Percentiles rank a stretch among this genome's conserved stretches.
phyloP scores from a whole-genome alignment of 139 green algal species.

The Prasinococcaceae sp. region DNA sequence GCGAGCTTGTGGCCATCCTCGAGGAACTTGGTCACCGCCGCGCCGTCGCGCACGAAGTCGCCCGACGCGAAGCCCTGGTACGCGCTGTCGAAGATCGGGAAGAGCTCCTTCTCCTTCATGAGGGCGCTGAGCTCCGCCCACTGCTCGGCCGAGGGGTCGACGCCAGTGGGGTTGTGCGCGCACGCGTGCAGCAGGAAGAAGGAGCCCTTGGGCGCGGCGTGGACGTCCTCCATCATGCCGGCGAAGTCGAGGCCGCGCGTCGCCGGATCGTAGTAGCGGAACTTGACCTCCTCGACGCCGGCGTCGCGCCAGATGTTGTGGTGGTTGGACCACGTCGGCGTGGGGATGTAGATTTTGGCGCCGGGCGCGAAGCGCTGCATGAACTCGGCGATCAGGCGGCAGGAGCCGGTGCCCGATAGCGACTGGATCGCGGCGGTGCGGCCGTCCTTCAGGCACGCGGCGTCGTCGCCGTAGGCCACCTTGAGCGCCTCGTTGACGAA shows the following conservation, averaged over 20 bases:
- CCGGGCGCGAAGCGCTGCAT: conserved; percentile 11
- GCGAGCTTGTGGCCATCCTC: conserved; percentile 22
- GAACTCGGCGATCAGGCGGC: conserved; percentile 76
- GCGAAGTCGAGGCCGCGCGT: conserved; percentile 71
- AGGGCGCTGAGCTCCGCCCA: conserved; percentile 49
- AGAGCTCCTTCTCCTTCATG: conserved; percentile 53
- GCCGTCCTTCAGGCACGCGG: conserved; percentile 7
- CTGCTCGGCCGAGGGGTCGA: conserved; percentile 75
- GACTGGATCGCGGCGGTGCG: conserved; percentile 61
- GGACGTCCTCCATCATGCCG: conserved; percentile 53
- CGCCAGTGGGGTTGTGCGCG: conserved; percentile 84
- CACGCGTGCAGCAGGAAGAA: conserved; percentile 82
- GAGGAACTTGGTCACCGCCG: conserved; percentile 60
- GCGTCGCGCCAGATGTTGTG: conserved; percentile 57
- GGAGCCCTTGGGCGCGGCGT: conserved; percentile 39
- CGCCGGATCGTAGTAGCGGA: conserved; percentile 73
- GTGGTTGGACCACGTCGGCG: conserved; percentile 45
- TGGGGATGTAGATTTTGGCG: conserved; percentile 11
- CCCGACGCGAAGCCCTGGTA: conserved; percentile 87
- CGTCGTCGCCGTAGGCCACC: conserved; percentile 65
- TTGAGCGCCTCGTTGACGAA: conserved; percentile 57
- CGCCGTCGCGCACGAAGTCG: conserved; percentile 58
- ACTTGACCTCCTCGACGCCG: conserved; percentile 17
- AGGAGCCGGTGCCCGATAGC: conserved; percentile 61
- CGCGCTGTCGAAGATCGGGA: conserved; percentile 84